Evolutionary conservation across 352 stramenopile genomes (phyloP), one percentile per base, ranked within the genome.

Genomic region (Phytophthora macrochlamydospora): DNA sequence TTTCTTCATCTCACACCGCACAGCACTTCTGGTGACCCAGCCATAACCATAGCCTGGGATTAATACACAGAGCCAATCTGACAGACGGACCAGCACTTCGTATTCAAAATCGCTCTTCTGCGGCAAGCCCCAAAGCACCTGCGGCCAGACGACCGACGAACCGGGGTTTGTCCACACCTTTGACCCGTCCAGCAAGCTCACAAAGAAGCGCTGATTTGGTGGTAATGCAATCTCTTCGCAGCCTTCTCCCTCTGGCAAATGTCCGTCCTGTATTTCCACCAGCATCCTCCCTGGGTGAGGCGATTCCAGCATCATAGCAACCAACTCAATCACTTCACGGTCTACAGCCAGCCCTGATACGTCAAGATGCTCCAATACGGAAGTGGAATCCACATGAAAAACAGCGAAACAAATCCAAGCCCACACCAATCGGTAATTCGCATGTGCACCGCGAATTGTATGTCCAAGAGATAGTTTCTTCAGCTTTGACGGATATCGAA

Each of bases 351-450:
- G 59, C 3, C 59, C 62, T 13, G 72, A 67, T 24, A 78, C 55
- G 37, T 73, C 61, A 29, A 78, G 56, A 33, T 75, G 61, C 14
- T 62, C 35, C 9, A 86, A 56, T 13, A 52, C 56, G 1, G 55
- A 71, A 4, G 55, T 38, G 4, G 75, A 78, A 52, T 83, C 75
- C 0, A 57, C 63, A 37, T 87, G 78, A 58, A 87, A 83, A 0
- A 79, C 61, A 18, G 64, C 75, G 32, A 79, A 59, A 14, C 70
- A 78, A 49, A 87, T 73, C 78, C 78, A 87, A 12, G 59, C 65
- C 73, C 73, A 81, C 11, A 79, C 18, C 44, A 72, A 18, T 2
- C 33, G 45, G 18, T 56, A 48, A 38, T 67, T 73, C n/a, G 35
- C 40, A 6, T 69, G 56, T 2, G 66, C 65, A 12, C 64, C 60